Evolutionary conservation across 257 asterid genomes (phyloP), one percentile per base, ranked within the genome.

Genomic region (Nicotiana paniculata): DNA sequence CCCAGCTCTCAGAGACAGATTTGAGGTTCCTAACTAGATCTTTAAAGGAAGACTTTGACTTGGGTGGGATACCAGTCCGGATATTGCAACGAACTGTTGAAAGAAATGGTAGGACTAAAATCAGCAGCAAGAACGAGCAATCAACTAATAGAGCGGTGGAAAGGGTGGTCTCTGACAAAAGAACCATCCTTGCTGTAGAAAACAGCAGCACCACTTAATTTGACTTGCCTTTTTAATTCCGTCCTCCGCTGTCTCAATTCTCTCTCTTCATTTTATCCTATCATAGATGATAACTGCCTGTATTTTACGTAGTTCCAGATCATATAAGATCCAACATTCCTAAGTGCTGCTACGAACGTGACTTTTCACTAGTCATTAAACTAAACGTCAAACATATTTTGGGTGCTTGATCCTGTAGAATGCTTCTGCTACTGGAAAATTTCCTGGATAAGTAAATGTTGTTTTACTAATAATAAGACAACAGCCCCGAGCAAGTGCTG

Each of bases 51-150:
- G 98, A 96, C 87, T 96, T 96, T 24, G 93, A 94, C 86, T 85
- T 96, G 88, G 97, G 98, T 11, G 99, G 98, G 61, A 93, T 96
- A 85, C 98, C 99, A 4, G 90, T 96, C 21, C 92, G 98, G 17
- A 90, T 96, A 86, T 87, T 90, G 93, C 98, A 92, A 90, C 91
- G 98, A 58, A 79, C 28, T 30, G 91, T 89, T 26, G 81, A 77
- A 39, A 91, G 84, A 85, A 69, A 82, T 46, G 76, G 86, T 1
- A 87, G 85, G 46, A 82, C 83, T 81, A 84, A 66, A 17, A 53
- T 18, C 6, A 18, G 63, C 65, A 84, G 80, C 88, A 91, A 88
- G 89, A 91, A 82, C 72, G 68, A 83, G 68, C 90, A 74, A 77
- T 46, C 85, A 66, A 18, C 84, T 26, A 85, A 88, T 61, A 87